A percentile compares a stretch with the other conserved stretches of the same genome.
Evolutionary conservation across 306 rosid species (phyloP).

Genomic region (Cicer bijugum): DNA sequence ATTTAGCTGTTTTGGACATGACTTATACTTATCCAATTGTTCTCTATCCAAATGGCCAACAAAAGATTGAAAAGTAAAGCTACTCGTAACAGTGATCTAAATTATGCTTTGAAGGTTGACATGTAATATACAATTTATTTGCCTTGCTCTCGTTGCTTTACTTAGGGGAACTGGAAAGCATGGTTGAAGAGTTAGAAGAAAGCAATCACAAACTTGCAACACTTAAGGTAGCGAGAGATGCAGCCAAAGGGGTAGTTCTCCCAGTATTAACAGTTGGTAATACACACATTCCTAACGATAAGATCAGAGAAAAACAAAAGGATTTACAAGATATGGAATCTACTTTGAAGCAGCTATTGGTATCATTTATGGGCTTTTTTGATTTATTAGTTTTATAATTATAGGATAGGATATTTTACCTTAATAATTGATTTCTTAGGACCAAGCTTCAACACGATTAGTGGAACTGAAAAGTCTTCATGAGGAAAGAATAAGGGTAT

Average conservation of each 20-base stretch:
- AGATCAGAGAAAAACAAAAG: conserved; percentile 76
- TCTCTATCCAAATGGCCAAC: neutral
- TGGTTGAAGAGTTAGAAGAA: conserved; percentile 70
- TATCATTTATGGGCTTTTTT: conserved; percentile 46
- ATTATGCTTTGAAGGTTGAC: conserved; percentile 35
- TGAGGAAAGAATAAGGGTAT: conserved; percentile 75
- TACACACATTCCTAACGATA: conserved; percentile 64
- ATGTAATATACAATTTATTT: conserved; percentile 23
- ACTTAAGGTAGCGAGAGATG: conserved; percentile 75
- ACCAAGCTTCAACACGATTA: conserved; percentile 65
- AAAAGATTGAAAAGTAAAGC: neutral
- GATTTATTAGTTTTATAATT: conserved; percentile 22
- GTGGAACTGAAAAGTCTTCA: conserved; percentile 73
- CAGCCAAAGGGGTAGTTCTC: conserved; percentile 72
- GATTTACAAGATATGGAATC: conserved; percentile 91
- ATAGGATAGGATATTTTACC: conserved; percentile 4
- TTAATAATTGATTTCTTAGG: conserved; percentile 59
- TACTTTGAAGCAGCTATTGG: conserved; percentile 76
- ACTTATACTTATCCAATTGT: conserved; percentile 4
- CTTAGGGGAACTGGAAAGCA: conserved; percentile 75
- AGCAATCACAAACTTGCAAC: conserved; percentile 68
- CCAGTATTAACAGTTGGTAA: conserved; percentile 71
- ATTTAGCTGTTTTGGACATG: conserved; percentile 5
- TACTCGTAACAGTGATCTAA: conserved; percentile 24
- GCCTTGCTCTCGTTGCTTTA: conserved; percentile 48